A percentile compares a stretch with the other conserved stretches of the same genome.
Conservation (phyloP, 2,329 filamentous ascomycete genomes). For the Colletotrichum sp. region DNA sequence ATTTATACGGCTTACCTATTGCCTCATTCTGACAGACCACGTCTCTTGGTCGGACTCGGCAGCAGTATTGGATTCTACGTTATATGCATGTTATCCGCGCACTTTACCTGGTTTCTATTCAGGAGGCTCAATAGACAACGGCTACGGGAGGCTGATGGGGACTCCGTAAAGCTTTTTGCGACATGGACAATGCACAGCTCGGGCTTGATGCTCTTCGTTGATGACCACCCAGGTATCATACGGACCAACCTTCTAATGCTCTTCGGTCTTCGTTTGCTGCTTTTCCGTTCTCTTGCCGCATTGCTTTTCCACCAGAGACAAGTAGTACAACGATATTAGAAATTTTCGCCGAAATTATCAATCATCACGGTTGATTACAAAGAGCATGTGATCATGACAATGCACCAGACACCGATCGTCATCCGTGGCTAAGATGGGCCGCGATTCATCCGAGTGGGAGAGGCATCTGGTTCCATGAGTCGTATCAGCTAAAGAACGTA, state of each 20-base stretch:
- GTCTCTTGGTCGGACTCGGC: neutral
- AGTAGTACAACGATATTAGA: neutral
- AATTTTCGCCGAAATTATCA: neutral
- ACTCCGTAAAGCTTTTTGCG: neutral
- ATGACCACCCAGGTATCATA: fast-evolving
- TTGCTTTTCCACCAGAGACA: neutral
- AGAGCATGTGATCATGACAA: neutral
- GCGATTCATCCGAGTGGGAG: neutral
- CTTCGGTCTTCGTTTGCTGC: neutral
- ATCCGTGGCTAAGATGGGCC: neutral
- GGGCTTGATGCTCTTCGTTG: neutral
- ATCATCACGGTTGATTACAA: neutral
- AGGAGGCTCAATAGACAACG: neutral
- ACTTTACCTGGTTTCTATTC: neutral
- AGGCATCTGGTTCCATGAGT: neutral
- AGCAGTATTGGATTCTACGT: neutral
- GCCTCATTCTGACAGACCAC: neutral
- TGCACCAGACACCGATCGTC: neutral
- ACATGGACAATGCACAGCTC: neutral
- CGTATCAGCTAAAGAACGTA: neutral
- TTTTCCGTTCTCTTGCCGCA: neutral
- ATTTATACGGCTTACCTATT: neutral
- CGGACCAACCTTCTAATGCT: neutral
- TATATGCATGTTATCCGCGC: neutral
- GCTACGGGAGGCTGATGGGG: neutral